phyloP scores from a whole-genome alignment of 441 rosid genomes.

The Syzygium malaccense region DNA sequence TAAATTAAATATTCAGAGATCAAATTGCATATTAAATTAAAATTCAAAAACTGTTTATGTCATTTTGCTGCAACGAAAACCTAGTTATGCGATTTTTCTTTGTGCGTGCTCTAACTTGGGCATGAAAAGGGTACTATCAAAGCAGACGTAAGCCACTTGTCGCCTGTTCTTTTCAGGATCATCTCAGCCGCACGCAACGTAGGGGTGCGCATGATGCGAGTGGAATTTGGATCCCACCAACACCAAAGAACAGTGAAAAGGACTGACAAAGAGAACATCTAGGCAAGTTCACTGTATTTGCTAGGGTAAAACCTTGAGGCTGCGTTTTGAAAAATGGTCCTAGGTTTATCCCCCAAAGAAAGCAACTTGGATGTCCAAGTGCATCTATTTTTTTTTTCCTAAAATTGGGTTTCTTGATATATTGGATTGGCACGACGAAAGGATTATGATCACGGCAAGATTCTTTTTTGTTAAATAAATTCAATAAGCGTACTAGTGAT shows the following conservation, averaged over 20 bases:
- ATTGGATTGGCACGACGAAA: rapidly evolving
- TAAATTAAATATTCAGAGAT: no score
- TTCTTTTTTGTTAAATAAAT: background rate
- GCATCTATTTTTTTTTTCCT: background rate
- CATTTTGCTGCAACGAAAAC: background rate
- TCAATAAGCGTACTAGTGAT: background rate
- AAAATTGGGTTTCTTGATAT: background rate
- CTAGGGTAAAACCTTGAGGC: background rate
- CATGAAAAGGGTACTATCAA: background rate
- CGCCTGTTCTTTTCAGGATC: background rate
- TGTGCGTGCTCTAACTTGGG: background rate
- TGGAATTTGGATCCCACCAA: background rate
- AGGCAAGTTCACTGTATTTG: background rate
- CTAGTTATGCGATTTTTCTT: background rate
- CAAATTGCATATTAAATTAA: no score
- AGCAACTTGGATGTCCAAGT: background rate
- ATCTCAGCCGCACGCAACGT: background rate
- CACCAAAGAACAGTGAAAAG: background rate
- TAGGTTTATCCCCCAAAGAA: background rate
- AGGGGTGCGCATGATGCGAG: background rate
- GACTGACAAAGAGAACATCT: background rate
- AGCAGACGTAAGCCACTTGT: background rate
- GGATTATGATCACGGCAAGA: rapidly evolving
- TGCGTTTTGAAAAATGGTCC: background rate
- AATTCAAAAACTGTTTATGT: no score